These are phyloP conservation scores for Castanea crenata DNA, from an alignment of 306 rosid genomes.

Conservation along the genomic window DNA sequence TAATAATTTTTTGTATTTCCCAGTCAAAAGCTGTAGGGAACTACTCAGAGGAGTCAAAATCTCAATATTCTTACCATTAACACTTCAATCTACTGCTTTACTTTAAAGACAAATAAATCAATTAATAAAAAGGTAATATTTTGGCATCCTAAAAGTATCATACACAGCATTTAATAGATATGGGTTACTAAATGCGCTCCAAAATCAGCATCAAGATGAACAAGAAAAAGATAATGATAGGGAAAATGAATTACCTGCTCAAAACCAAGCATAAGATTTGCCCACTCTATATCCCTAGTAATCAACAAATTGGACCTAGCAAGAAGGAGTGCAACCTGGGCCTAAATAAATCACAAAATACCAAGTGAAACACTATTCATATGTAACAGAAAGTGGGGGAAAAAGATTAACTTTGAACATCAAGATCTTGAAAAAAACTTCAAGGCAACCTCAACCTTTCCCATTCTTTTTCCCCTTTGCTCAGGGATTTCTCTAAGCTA, in stretches of 20 bases:
- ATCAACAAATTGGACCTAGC: constrained; percentile 93
- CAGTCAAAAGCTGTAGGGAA: neutral
- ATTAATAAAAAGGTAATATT: neutral
- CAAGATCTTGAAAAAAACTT: neutral
- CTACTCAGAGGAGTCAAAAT: neutral
- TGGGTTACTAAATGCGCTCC: neutral
- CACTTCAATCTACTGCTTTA: neutral
- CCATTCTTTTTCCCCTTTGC: neutral
- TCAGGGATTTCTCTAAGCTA: neutral
- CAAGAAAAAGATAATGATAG: neutral
- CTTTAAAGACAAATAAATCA: neutral
- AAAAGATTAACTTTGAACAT: neutral
- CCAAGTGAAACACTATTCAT: constrained; percentile 20
- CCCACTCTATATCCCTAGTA: constrained; percentile 96
- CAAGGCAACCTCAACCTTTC: neutral
- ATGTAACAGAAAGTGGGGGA: constrained; percentile 4
- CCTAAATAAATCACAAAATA: constrained; percentile 39
- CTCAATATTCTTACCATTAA: neutral
- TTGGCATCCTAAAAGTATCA: neutral
- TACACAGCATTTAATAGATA: neutral
- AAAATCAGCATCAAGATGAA: neutral
- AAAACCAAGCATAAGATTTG: constrained; percentile 86
- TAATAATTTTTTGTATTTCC: neutral
- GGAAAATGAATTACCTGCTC: constrained; percentile 68
- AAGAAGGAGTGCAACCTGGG: constrained; percentile 65